Percentiles rank a stretch among this genome's conserved stretches.
Conservation (phyloP, 1,284 basidiomycete genomes). For the Inonotus hispidus region DNA sequence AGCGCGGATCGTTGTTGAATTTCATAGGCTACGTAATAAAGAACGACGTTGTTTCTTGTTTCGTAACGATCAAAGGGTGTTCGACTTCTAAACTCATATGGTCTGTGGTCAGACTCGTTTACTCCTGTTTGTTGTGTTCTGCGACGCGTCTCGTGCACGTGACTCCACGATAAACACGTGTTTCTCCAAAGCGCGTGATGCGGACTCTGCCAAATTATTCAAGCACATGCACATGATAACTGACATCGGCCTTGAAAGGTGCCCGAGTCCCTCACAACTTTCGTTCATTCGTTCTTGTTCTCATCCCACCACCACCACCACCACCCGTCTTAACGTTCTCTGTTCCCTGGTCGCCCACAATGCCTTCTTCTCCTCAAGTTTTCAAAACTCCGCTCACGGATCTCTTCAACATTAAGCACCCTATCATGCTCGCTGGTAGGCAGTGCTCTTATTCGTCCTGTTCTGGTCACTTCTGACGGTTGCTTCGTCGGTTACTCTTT, state of each 20-base stretch:
- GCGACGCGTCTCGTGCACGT: neutral
- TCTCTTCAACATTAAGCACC: constrained; percentile 76
- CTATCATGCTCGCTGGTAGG: constrained; percentile 69
- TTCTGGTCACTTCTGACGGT: neutral
- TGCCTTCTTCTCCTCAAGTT: constrained; percentile 52
- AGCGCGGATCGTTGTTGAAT: too few relatives aligned
- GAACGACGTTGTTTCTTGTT: too few relatives aligned
- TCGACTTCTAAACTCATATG: neutral
- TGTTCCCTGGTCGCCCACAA: constrained; percentile 22
- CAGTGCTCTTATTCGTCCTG: neutral
- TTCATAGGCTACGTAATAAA: too few relatives aligned
- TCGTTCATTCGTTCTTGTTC: neutral
- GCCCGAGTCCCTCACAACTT: neutral
- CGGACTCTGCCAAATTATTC: neutral
- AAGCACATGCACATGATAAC: constrained; percentile 3
- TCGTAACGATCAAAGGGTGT: too few relatives aligned
- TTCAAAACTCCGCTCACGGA: constrained; percentile 61
- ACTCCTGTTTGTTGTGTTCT: neutral
- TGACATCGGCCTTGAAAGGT: neutral
- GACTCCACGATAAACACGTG: neutral
- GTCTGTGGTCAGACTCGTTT: neutral
- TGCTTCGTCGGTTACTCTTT: neutral
- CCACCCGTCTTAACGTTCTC: too few relatives aligned
- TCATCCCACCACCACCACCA: neutral
- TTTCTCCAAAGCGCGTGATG: neutral